Evolutionary conservation across 768 basidiomycete species (phyloP).

Genomic region (Collybiopsis confluens): DNA sequence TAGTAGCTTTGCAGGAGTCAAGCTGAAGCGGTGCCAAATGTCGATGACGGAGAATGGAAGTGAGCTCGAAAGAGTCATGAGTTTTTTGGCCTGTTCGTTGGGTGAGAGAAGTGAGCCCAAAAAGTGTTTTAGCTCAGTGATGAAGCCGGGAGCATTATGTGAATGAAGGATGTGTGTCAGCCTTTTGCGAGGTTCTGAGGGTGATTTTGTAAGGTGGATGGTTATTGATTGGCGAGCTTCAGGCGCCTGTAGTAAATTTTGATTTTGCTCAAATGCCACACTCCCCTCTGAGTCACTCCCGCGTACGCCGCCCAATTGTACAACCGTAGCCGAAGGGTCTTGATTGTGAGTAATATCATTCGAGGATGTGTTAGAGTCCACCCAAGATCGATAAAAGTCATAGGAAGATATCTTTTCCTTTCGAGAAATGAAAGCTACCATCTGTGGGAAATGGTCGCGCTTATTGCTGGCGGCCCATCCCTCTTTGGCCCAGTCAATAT

Average conservation of each 20-base stretch:
- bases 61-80: background rate
- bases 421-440: constrained; percentile 27
- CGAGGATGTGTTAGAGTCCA: too few species aligned
- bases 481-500: constrained; percentile 35
- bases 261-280: too few species aligned
- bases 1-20: background rate
- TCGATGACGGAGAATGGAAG: background rate
- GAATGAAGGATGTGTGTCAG: too few species aligned
- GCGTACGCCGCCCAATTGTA: too few species aligned
- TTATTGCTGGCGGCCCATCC: constrained; percentile 19
- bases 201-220: too few species aligned
- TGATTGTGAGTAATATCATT: too few species aligned
- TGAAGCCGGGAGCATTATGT: too few species aligned
- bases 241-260: too few species aligned
- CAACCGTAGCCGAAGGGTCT: too few species aligned
- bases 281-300: too few species aligned
- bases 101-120: background rate
- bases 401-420: constrained; percentile 22
- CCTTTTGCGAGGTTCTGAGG: too few species aligned
- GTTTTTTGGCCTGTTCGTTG: background rate
- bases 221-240: too few species aligned
- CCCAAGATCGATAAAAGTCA: background rate
- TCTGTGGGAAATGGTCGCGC: constrained; percentile 25
- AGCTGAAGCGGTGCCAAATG: background rate
- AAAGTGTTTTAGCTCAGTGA: background rate